Evolutionary conservation across 2,329 filamentous ascomycete species (phyloP), one percentile per base, ranked within the genome.

Genomic region (Xylariales sp.): DNA sequence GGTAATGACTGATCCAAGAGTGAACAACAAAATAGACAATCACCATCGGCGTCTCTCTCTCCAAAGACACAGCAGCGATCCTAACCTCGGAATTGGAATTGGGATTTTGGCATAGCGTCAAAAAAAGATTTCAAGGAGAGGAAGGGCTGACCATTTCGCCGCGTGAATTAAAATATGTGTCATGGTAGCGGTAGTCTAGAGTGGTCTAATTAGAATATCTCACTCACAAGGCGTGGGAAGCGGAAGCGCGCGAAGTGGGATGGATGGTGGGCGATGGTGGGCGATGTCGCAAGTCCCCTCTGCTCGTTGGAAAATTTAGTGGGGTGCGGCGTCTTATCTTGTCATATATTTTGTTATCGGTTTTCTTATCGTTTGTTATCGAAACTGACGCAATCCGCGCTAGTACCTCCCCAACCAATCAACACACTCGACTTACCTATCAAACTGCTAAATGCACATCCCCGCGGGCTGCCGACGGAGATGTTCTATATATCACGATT

Each of bases 261-360:
- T 68, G 66, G 66, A 68, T 68, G 39, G 66, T 59, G 34, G 50
- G 66, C 66, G 66, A 68, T 68, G 39, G 66, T 59, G 34, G 50
- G 66, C 66, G 66, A 66, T 65, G 52, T 66, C 66, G 66, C 62
- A 54, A 39, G 12, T 55, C 54, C 23, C 23, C 23, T 23, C n/a
- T 5, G 23, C 36, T 46, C 30, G 39, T 18, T 3, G 16, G 43
- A 66, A 62, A 60, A n/a, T 63, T 52, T 39, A 46, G 58, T 50
- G 66, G 63, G 57, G 46, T 45, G 32, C 18, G 5, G 5, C 3
- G 5, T 3, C 32, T 34, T 34, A 34, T 41, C 12, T 41, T 1
- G 8, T 9, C 18, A 39, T 55, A 60, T 64, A 48, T 30, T 32
- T 50, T 36, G 61, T 64, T 56, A 52, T 62, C 53, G 5, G 8